Percentiles rank a stretch among this genome's conserved stretches.
Conservation (phyloP, 768 basidiomycete species). For the Leccinellum rugosiceps region DNA sequence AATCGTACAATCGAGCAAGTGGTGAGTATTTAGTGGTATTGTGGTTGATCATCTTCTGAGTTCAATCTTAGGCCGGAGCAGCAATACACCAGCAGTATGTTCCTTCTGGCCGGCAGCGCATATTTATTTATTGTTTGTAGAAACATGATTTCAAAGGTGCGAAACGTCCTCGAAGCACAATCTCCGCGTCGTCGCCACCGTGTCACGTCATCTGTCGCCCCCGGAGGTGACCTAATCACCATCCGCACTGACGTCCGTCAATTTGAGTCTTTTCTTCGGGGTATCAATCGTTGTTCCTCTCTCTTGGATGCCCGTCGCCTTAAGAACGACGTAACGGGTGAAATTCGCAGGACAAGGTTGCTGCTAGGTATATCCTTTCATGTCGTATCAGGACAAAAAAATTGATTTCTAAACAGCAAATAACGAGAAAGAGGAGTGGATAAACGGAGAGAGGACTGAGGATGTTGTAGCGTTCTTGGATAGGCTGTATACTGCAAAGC, state of each 20-base stretch:
- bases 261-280: conserved; percentile 88
- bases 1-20: conserved; percentile 89
- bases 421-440: conserved; percentile 87
- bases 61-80: conserved; percentile 50
- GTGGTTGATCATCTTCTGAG: conserved; percentile 9
- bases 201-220: conserved; percentile 38
- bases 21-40: conserved; percentile 46
- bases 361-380: conserved; percentile 52
- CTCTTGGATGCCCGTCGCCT: conserved; percentile 85
- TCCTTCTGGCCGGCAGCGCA: conserved; percentile 3
- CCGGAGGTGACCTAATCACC: conserved; percentile 68
- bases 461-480: conserved; percentile 85
- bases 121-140: conserved; percentile 35
- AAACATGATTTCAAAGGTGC: conserved; percentile 83
- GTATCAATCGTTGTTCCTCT: conserved; percentile 78
- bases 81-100: conserved; percentile 65
- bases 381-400: background rate
- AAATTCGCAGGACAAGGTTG: conserved; percentile 78
- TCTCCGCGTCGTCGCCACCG: conserved; percentile 53
- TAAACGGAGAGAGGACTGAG: conserved; percentile 81
- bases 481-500: conserved; percentile 84
- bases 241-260: conserved; percentile 76
- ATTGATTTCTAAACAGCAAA: conserved; percentile 47
- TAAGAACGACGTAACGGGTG: conserved; percentile 90
- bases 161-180: conserved; percentile 79